phyloP scores from a whole-genome alignment of 1,284 basidiomycete genomes.

The Boletus sp. region DNA sequence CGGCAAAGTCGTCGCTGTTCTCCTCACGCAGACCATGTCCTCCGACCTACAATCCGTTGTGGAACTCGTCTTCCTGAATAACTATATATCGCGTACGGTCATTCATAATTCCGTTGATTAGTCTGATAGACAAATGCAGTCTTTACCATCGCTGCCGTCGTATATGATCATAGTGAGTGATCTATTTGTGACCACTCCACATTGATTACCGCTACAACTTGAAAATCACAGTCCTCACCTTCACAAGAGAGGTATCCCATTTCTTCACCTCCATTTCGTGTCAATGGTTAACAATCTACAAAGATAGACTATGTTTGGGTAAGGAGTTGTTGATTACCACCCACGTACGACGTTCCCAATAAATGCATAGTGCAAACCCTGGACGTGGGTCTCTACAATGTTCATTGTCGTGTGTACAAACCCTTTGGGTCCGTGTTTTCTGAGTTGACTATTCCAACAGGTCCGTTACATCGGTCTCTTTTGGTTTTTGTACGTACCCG shows the following conservation, averaged over 20 bases:
- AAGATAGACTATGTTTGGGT: constrained; percentile 16
- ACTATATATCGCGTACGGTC: constrained; percentile 1
- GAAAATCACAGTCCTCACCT: background rate
- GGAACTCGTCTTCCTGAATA: background rate
- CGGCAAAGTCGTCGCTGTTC: background rate
- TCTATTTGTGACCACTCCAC: no score
- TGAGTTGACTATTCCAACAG: background rate
- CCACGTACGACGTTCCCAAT: background rate
- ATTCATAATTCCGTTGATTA: background rate
- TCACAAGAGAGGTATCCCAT: constrained; percentile 4
- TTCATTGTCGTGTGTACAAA: constrained; percentile 4
- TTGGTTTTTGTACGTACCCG: constrained; percentile 7
- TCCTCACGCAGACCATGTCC: background rate
- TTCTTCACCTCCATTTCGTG: background rate
- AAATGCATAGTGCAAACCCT: background rate
- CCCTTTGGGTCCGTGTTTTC: no score
- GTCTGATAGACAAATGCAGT: background rate
- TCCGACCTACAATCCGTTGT: background rate
- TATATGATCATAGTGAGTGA: constrained; percentile 1
- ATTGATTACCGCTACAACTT: background rate
- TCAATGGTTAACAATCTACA: background rate
- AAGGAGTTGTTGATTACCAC: background rate
- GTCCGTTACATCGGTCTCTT: constrained; percentile 13
- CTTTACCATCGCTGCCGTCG: background rate
- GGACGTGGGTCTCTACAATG: constrained; percentile 8